A percentile compares a stretch with the other conserved stretches of the same genome.
These are phyloP conservation scores for Curvularia hawaiiensis DNA, from an alignment of 2,329 filamentous ascomycete species.

Conservation along the genomic window DNA sequence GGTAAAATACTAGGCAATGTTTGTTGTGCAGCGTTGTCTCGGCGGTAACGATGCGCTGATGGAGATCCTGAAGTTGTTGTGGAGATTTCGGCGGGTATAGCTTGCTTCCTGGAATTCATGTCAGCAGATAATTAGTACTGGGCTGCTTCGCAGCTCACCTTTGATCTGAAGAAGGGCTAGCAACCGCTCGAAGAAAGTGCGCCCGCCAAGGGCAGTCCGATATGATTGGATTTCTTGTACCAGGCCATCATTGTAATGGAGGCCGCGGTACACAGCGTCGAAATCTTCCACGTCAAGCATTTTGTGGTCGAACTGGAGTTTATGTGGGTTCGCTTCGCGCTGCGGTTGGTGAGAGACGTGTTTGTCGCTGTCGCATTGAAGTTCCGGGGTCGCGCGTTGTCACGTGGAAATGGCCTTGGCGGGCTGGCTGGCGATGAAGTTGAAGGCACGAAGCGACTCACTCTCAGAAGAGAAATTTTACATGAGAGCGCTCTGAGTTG, in stretches of 20 bases:
- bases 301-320: constrained; percentile 1
- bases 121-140: background rate
- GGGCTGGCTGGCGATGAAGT: background rate
- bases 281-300: constrained; percentile 73
- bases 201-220: constrained; percentile 70
- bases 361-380: constrained; percentile 15
- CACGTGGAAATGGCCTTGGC: constrained; percentile 17
- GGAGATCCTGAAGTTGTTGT: constrained; percentile 69
- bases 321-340: constrained; percentile 13
- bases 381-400: constrained; percentile 17
- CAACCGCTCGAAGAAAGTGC: constrained; percentile 80
- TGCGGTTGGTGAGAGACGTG: constrained; percentile 16
- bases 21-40: constrained; percentile 75
- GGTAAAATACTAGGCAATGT: constrained; percentile 81
- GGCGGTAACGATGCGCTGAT: constrained; percentile 70
- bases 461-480: no score
- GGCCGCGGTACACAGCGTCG: constrained; percentile 65
- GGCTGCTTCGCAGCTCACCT: constrained; percentile 54
- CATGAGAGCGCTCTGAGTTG: no score
- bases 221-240: constrained; percentile 66
- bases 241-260: constrained; percentile 34
- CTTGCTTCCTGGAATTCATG: constrained; percentile 56
- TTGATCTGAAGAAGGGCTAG: constrained; percentile 73
- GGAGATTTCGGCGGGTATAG: constrained; percentile 77
- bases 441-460: no score